Evolutionary conservation across 106 monocot species (phyloP).

Genomic region (Phalaenopsis equestris): DNA sequence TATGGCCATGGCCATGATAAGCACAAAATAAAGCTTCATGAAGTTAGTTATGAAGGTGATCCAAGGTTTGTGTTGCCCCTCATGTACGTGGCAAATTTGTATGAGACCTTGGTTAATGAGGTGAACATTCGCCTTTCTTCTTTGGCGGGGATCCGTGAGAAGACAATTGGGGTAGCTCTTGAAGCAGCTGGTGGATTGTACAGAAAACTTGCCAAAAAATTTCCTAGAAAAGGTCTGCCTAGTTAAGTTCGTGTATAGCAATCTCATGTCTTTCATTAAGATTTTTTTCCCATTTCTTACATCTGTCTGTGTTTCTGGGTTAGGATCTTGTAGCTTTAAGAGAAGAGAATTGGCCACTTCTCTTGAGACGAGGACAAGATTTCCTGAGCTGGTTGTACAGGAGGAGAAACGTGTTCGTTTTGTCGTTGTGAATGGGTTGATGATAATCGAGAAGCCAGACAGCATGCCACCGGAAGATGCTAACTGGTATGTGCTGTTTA

Average conservation of each 20-base stretch:
- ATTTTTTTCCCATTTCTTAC: neutral
- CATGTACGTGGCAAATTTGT: constrained; percentile 97
- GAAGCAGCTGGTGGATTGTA: constrained; percentile 95
- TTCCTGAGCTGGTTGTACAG: constrained; percentile 86
- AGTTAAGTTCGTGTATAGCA: neutral
- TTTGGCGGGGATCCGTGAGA: constrained; percentile 69
- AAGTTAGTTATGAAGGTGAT: constrained; percentile 80
- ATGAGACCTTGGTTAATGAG: constrained; percentile 84
- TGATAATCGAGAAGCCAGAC: constrained; percentile 65
- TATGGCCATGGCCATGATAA: constrained; percentile 50
- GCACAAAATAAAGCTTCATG: constrained; percentile 66
- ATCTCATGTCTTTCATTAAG: too few relatives aligned
- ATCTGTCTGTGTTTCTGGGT: neutral
- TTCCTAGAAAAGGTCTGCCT: constrained; percentile 68
- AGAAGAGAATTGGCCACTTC: constrained; percentile 96
- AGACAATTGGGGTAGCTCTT: constrained; percentile 91
- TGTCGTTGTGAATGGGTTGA: constrained; percentile 88
- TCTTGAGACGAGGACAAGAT: constrained; percentile 78
- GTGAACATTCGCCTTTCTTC: constrained; percentile 62
- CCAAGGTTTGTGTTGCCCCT: constrained; percentile 76
- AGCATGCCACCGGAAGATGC: constrained; percentile 57
- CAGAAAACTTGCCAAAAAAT: constrained; percentile 71
- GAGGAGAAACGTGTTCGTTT: constrained; percentile 95
- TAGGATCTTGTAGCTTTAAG: constrained; percentile 76
- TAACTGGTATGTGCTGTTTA: constrained; percentile 53